phyloP scores from a whole-genome alignment of 768 basidiomycete species.

The Multifurca ochricompacta region DNA sequence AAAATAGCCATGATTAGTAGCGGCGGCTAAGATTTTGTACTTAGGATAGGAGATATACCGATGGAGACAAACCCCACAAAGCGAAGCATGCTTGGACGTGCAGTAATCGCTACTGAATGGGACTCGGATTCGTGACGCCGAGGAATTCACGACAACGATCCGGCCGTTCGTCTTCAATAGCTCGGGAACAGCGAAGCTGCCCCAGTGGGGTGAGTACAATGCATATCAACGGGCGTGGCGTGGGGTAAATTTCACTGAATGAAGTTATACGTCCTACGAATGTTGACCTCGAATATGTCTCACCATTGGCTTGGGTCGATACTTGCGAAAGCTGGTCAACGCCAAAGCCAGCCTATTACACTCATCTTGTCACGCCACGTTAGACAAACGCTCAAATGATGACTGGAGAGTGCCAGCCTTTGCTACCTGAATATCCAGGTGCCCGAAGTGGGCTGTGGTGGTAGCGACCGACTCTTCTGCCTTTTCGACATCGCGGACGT shows the following conservation, averaged over 20 bases:
- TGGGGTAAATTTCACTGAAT: too few species aligned
- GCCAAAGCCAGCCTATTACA: neutral
- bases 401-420: neutral
- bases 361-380: neutral
- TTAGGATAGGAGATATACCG: neutral
- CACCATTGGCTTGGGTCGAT: too few species aligned
- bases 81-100: constrained; percentile 4
- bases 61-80: constrained; percentile 6
- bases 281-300: too few species aligned
- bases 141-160: neutral
- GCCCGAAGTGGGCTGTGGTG: neutral
- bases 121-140: neutral
- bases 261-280: constrained; percentile 10
- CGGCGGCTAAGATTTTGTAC: neutral
- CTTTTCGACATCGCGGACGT: neutral
- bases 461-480: neutral
- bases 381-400: too few species aligned
- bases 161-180: constrained; percentile 7
- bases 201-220: too few species aligned
- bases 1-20: neutral
- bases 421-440: neutral
- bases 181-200: constrained; percentile 8
- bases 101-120: constrained; percentile 10
- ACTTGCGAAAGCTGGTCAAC: neutral
- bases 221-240: too few species aligned